Evolutionary conservation across 2,329 filamentous ascomycete genomes (phyloP).

Genomic region (Fusarium anguioides): DNA sequence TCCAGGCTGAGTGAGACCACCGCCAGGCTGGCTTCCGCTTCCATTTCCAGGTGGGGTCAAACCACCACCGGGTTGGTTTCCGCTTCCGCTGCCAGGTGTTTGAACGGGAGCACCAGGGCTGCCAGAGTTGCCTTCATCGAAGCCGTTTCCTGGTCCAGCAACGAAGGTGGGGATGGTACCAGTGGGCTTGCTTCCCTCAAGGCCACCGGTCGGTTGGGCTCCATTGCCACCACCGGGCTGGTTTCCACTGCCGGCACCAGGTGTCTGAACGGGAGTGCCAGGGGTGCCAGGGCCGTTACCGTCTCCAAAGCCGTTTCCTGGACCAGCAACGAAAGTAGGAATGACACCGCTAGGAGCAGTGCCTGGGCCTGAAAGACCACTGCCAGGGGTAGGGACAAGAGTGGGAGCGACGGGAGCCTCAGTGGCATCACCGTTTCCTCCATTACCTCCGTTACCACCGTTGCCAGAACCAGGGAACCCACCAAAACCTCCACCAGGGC

Average conservation of each 20-base stretch:
- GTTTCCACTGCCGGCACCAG: not conserved
- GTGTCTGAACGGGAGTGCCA: not conserved
- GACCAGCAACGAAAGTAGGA: constrained; percentile 24
- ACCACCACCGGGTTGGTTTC: not conserved
- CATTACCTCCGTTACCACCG: not conserved
- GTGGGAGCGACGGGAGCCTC: constrained; percentile 20
- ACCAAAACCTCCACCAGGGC: not conserved
- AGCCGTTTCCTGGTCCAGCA: constrained; percentile 19
- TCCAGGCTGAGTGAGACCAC: not conserved
- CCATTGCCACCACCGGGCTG: not conserved
- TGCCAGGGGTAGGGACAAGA: constrained; percentile 24
- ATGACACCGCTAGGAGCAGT: constrained; percentile 9
- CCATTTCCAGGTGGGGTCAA: no score
- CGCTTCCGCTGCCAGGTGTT: constrained; percentile 7
- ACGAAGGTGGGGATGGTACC: constrained; percentile 18
- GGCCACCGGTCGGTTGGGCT: no score
- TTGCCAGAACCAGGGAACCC: constrained; percentile 9
- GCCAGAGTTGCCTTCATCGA: not conserved
- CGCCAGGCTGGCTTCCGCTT: not conserved
- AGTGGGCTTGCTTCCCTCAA: not conserved
- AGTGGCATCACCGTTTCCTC: constrained; percentile 4
- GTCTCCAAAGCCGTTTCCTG: constrained; percentile 19
- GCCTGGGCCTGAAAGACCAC: constrained; percentile 19
- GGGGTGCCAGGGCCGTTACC: not conserved
- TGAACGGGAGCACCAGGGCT: not conserved